Conservation (phyloP, 257 asterid species). For the Solanum chmielewskii region DNA sequence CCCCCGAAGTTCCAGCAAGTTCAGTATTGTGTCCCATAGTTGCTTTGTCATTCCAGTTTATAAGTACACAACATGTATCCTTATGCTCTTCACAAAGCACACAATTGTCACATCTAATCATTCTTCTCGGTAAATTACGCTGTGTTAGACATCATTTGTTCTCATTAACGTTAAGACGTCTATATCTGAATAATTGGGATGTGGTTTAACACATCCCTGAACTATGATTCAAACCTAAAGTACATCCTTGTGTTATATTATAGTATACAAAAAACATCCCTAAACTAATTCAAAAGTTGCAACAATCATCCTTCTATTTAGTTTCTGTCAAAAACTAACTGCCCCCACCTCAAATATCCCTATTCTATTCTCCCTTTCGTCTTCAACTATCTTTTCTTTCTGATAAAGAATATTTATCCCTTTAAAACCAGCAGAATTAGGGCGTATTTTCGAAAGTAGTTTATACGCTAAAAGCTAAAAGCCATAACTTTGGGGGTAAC, state of each 20-base stretch:
- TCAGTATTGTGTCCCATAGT: not conserved
- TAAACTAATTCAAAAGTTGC: no score
- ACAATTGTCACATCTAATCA: not conserved
- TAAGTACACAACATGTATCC: not conserved
- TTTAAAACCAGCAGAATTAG: not conserved
- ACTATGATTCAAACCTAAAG: no score
- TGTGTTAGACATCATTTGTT: not conserved
- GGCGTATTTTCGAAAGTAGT: not conserved
- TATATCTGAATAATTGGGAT: not conserved
- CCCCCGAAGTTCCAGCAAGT: not conserved
- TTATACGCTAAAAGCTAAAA: not conserved
- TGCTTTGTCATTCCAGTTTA: not conserved
- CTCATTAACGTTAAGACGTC: not conserved
- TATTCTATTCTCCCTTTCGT: no score
- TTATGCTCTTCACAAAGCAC: not conserved
- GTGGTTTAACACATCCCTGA: not conserved
- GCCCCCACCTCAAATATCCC: no score
- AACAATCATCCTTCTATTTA: no score
- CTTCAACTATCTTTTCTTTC: not conserved
- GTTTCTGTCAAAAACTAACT: no score
- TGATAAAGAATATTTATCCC: not conserved
- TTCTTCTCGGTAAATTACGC: not conserved
- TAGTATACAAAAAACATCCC: no score
- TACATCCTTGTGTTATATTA: no score
- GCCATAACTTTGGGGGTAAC: not conserved